These are phyloP conservation scores for Auriculariales sp. DNA, from an alignment of 768 basidiomycete genomes.

Conservation along the genomic window DNA sequence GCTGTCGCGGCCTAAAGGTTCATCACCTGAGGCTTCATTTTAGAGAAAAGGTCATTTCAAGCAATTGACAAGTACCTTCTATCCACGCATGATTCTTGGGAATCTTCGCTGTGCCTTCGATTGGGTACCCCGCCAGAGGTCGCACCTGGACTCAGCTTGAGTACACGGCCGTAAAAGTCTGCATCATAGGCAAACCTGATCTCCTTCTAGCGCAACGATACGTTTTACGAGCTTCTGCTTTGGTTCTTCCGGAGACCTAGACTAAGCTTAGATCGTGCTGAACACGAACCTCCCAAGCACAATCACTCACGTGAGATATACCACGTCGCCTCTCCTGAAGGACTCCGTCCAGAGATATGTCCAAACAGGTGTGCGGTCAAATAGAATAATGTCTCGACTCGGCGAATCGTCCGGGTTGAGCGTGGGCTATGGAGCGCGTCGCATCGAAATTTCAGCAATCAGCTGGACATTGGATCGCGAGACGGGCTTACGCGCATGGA, in stretches of 20 bases:
- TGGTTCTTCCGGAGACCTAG: slow-evolving; percentile 45
- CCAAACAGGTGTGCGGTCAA: slow-evolving; percentile 36
- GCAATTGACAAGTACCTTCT: slow-evolving; percentile 33
- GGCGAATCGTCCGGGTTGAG: slow-evolving; percentile 56
- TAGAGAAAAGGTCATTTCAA: not conserved
- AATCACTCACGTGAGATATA: slow-evolving; percentile 39
- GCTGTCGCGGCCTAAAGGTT: slow-evolving; percentile 56
- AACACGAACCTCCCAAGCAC: not conserved
- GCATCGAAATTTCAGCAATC: not conserved
- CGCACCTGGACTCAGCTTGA: slow-evolving; percentile 20
- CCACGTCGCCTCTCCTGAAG: slow-evolving; percentile 44
- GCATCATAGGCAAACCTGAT: slow-evolving; percentile 19
- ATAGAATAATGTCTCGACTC: slow-evolving; percentile 48
- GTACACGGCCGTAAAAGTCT: not conserved
- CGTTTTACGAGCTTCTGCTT: slow-evolving; percentile 47
- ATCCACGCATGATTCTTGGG: slow-evolving; percentile 61
- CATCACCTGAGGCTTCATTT: slow-evolving; percentile 33
- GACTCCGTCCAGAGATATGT: slow-evolving; percentile 16
- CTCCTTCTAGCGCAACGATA: slow-evolving; percentile 48
- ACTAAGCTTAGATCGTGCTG: too few relatives aligned
- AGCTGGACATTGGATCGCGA: not conserved
- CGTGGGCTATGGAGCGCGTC: slow-evolving; percentile 42
- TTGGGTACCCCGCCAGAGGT: slow-evolving; percentile 56
- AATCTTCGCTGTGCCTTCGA: slow-evolving; percentile 29
- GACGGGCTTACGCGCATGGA: not conserved